Percentiles rank a stretch among this genome's conserved stretches.
Evolutionary conservation across 1,284 basidiomycete species (phyloP).

Genomic region (Melanopsichium pennsylvanicum): DNA sequence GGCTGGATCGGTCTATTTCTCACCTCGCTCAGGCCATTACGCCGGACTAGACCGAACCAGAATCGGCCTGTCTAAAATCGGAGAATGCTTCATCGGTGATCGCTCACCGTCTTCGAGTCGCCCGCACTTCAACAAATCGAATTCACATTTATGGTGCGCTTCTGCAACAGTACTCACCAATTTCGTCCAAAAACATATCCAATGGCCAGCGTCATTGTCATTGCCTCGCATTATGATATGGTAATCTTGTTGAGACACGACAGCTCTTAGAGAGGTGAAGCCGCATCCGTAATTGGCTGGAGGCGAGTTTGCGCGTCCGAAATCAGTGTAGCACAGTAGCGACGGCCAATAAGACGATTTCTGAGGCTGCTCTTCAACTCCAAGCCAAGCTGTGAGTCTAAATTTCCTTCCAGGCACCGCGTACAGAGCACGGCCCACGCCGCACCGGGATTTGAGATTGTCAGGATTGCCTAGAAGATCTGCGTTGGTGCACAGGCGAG

Average conservation of each 20-base stretch:
- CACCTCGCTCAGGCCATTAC: conserved; percentile 20
- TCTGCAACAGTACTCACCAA: too few species aligned
- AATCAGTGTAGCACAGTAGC: conserved; percentile 7
- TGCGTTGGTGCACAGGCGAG: too few species aligned
- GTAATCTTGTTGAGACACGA: too few species aligned
- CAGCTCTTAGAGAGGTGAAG: neutral
- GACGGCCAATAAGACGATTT: neutral
- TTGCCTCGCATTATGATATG: too few species aligned
- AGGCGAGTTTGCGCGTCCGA: conserved; percentile 7
- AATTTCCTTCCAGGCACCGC: neutral
- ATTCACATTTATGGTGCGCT: neutral
- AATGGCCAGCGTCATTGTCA: too few species aligned
- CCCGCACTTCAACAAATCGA: too few species aligned
- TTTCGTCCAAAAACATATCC: too few species aligned
- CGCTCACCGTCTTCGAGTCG: too few species aligned
- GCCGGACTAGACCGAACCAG: conserved; percentile 35
- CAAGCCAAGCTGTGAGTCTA: too few species aligned
- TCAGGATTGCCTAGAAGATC: conserved; percentile 3
- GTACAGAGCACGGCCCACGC: too few species aligned
- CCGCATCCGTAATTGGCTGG: conserved; percentile 9
- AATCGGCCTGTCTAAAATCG: too few species aligned
- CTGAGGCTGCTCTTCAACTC: too few species aligned
- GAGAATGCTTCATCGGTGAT: neutral
- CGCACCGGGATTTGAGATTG: neutral
- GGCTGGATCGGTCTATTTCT: conserved; percentile 22